Base-by-base conservation (phyloP, 1,139 yeast species). In the Debaryomycetaceae sp. region DNA sequence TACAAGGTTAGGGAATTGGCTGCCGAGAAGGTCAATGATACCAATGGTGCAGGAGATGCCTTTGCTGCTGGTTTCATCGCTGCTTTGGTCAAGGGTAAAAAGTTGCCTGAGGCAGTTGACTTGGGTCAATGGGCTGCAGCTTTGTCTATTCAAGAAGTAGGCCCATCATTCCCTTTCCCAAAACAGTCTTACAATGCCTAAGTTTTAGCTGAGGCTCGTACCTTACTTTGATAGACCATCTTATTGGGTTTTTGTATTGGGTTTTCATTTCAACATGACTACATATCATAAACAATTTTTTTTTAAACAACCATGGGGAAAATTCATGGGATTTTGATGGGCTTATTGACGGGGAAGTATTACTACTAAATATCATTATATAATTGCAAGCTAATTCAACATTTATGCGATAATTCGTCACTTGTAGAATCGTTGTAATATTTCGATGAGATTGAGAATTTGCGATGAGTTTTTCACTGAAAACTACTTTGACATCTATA, bases 11-110 rank as follows among this genome's bases (percentile, higher is more conserved):
- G 79, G 53, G 78, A 83, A 47, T 76, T 92, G 58, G 84, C 79
- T 35, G 58, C 78, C 35, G 68, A 75, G 38, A 73, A 84, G 65
- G 78, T 92, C 49, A 83, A 77, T 43, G 99, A 92, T 71, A 87
- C 98, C 61, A 92, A 92, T 70, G 98, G 98, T 73, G 98, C 98
- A 35, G 99, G 98, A 65, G 99, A 92, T 63, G 98, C 98, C 17
- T 92, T 92, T 61, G 98, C 98, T 44, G 95, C 96, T 59, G 99
- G 98, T 43, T 92, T 92, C 66, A 69, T 91, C 52, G 96, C 96
- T 45, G 94, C 91, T 45, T 70, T 91, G 52, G 95, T 87, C 41
- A 72, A 83, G 67, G 89, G 84, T 51, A 80, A 85, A 66, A 52
- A 76, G 28, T 61, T 89, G 44, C 70, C 73, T 36, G 70, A 78